Percentiles rank a stretch among this genome's conserved stretches.
phyloP scores from a whole-genome alignment of 768 basidiomycete species.

The Russula dissimulans region DNA sequence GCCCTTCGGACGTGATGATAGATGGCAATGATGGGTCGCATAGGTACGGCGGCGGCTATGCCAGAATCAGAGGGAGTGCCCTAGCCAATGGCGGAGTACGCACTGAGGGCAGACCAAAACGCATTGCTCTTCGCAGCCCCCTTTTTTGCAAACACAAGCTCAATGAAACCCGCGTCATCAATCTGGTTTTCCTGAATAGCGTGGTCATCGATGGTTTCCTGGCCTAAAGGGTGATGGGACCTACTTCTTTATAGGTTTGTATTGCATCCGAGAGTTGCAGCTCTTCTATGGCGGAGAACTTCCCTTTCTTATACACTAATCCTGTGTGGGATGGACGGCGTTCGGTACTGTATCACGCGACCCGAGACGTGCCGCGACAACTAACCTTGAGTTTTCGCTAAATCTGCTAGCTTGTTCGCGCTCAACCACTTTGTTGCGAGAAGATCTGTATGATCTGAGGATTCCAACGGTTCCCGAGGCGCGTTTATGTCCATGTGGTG shows the following conservation, averaged over 20 bases:
- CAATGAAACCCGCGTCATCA: constrained; percentile 43
- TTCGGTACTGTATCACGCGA: neutral
- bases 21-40: constrained; percentile 74
- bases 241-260: constrained; percentile 48
- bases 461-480: constrained; percentile 30
- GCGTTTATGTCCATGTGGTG: neutral
- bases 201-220: constrained; percentile 5
- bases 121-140: constrained; percentile 46
- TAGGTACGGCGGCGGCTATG: constrained; percentile 58
- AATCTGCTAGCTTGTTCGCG: constrained; percentile 54
- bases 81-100: constrained; percentile 20
- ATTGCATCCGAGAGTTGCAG: constrained; percentile 57
- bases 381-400: constrained; percentile 60
- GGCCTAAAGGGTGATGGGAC: constrained; percentile 21
- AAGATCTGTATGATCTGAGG: constrained; percentile 52
- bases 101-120: constrained; percentile 80
- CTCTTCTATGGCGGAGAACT: constrained; percentile 74
- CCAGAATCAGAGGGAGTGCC: neutral
- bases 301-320: constrained; percentile 81
- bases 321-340: constrained; percentile 34
- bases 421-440: constrained; percentile 77
- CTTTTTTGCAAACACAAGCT: constrained; percentile 60
- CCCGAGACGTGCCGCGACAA: neutral
- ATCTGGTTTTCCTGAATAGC: constrained; percentile 40
- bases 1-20: constrained; percentile 71